Percentiles rank a stretch among this genome's conserved stretches.
phyloP scores from a whole-genome alignment of 2,329 filamentous ascomycete genomes.

The Microascus cirrosus region DNA sequence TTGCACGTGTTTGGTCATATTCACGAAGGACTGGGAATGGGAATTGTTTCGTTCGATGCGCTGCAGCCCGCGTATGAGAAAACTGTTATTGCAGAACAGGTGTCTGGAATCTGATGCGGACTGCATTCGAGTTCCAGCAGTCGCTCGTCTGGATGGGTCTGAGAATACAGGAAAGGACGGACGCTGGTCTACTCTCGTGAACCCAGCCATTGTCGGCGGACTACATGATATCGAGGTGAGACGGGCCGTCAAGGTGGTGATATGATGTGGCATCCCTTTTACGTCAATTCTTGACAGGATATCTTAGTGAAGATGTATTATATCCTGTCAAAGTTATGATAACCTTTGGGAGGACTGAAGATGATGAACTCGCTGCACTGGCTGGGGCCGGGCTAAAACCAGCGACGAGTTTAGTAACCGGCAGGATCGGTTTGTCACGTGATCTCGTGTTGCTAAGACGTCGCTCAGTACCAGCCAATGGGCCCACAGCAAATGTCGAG shows the following conservation, averaged over 20 bases:
- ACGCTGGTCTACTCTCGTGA: constrained; percentile 1
- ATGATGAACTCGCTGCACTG: too few relatives aligned
- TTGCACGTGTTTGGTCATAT: constrained; percentile 82
- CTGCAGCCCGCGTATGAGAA: constrained; percentile 59
- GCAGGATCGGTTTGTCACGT: background rate
- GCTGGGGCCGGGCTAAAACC: too few relatives aligned
- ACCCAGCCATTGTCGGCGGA: constrained; percentile 3
- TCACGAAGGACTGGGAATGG: constrained; percentile 62
- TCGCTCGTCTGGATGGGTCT: background rate
- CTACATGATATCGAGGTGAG: background rate
- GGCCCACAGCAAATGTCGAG: background rate
- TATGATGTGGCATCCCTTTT: background rate
- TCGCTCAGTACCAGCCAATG: background rate
- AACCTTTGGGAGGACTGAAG: background rate
- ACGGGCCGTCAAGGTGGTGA: background rate
- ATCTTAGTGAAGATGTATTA: background rate
- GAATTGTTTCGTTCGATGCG: constrained; percentile 64
- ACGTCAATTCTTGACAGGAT: background rate
- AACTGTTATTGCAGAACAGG: background rate
- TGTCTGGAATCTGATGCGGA: background rate
- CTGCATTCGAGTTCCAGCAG: background rate
- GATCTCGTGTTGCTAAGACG: background rate
- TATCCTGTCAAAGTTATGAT: background rate
- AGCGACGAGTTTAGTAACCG: too few relatives aligned
- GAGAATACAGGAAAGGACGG: background rate